Percentiles rank a stretch among this genome's conserved stretches.
phyloP scores from a whole-genome alignment of 495 filamentous ascomycete genomes.

The Penicillium dipodomyicola region DNA sequence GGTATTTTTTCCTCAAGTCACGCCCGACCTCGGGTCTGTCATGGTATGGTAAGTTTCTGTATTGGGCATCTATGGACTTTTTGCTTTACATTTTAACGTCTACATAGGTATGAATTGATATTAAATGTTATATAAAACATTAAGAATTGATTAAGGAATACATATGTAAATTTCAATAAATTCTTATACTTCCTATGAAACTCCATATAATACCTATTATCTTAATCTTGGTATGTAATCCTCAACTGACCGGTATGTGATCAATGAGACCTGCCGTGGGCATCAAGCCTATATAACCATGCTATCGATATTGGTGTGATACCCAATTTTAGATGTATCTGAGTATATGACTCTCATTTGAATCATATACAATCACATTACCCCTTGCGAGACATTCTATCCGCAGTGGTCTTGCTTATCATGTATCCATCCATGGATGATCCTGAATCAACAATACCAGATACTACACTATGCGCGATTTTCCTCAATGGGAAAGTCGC shows the following conservation, averaged over 20 bases:
- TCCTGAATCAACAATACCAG: background rate
- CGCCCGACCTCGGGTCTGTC: conserved; percentile 6
- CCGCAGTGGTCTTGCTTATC: background rate
- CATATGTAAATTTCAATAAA: too few relatives aligned
- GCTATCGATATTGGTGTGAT: background rate
- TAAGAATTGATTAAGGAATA: too few relatives aligned
- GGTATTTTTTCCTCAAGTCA: conserved; percentile 23
- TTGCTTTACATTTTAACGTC: too few relatives aligned
- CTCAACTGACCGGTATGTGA: background rate
- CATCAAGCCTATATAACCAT: background rate
- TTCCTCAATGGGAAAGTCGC: conserved; percentile 13
- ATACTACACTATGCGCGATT: conserved; percentile 13
- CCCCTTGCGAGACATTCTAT: background rate
- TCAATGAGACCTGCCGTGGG: background rate
- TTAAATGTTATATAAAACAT: too few relatives aligned
- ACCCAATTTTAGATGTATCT: background rate
- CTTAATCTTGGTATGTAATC: background rate
- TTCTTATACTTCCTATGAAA: background rate
- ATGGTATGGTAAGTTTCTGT: conserved; percentile 19
- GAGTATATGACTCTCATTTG: background rate
- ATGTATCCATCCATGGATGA: background rate
- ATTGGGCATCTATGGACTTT: conserved; percentile 18
- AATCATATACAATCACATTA: background rate
- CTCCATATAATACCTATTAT: background rate
- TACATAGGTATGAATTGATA: too few relatives aligned